These are phyloP conservation scores for Stagonosporopsis vannaccii DNA, from an alignment of 2,329 filamentous ascomycete species.

Conservation along the genomic window DNA sequence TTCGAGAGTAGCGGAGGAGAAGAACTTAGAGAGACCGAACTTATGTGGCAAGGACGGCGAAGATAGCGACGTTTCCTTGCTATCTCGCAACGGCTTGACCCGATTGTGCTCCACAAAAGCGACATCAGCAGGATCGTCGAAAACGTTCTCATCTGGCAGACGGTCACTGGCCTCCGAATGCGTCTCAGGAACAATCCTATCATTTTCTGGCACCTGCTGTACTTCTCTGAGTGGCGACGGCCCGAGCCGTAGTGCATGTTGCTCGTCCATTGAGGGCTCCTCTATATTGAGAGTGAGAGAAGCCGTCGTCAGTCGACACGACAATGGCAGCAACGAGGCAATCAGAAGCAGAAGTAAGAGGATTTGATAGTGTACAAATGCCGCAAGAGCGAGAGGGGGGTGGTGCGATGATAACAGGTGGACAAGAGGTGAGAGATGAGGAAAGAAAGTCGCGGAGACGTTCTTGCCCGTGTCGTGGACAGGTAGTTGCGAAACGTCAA, in stretches of 20 bases:
- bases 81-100: background rate
- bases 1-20: background rate
- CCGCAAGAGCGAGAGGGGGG: too few relatives aligned
- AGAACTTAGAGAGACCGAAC: background rate
- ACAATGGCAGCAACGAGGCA: background rate
- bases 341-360: background rate
- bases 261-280: slow-evolving; percentile 17
- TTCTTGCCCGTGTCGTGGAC: slow-evolving; percentile 19
- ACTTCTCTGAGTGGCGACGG: slow-evolving; percentile 35
- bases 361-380: background rate
- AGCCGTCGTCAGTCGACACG: background rate
- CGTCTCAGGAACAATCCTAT: slow-evolving; percentile 28
- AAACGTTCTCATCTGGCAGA: background rate
- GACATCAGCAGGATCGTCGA: background rate
- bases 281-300: slow-evolving; percentile 20
- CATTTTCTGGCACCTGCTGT: slow-evolving; percentile 29
- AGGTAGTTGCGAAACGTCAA: slow-evolving; percentile 25
- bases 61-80: background rate
- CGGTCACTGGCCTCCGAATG: slow-evolving; percentile 16
- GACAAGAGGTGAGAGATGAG: background rate
- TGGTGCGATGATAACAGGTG: background rate
- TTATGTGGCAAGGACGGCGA: background rate
- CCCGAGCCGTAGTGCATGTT: slow-evolving; percentile 3
- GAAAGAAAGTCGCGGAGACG: background rate
- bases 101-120: background rate